Evolutionary conservation across 306 rosid genomes (phyloP), one percentile per base, ranked within the genome.

Genomic region (Sechiopsis laciniata): DNA sequence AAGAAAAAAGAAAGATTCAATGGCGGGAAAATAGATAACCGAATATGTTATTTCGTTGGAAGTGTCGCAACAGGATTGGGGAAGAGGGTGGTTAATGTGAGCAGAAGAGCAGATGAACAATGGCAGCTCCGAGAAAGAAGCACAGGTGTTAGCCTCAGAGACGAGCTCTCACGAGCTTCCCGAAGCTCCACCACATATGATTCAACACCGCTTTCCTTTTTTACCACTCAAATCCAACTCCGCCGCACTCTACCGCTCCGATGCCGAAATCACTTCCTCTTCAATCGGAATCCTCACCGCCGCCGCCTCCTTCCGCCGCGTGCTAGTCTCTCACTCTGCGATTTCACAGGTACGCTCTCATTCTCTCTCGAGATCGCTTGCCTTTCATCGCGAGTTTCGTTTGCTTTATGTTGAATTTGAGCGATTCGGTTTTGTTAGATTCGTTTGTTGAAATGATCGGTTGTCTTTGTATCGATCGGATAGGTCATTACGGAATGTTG

Each of bases 131-230:
- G 72, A 66, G 17, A 67, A 67, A 46, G 10, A 45, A 5, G 72
- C 55, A 45, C 72, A 67, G 72, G 72, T 67, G 72, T 45, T 46
- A 12, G 35, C 72, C 35, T 46, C 6, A 51, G 55, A 67, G 72
- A 20, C 55, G 19, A 67, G 72, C 37, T 67, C 72, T 46, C 72
- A 20, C 52, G 24, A 66, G 70, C 51, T n/a, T 35, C 51, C 51
- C 50, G 51, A 37, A 16, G 15, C 37, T 64, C 69, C 71, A 64
- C 71, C 71, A 64, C 71, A 64, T 40, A 26, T 2, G 42, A 32
- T 61, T 61, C 68, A 29, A 17, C 29, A 40, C 26, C 71, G 15
- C 7, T 16, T 63, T 63, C 22, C 45, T 32, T 51, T 64, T 64
- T 64, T 37, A 35, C 15, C 70, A 64, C 7, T 11, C 4, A 37